Conservation (phyloP, 2,329 filamentous ascomycete genomes). For the Fusarium chlamydosporum region DNA sequence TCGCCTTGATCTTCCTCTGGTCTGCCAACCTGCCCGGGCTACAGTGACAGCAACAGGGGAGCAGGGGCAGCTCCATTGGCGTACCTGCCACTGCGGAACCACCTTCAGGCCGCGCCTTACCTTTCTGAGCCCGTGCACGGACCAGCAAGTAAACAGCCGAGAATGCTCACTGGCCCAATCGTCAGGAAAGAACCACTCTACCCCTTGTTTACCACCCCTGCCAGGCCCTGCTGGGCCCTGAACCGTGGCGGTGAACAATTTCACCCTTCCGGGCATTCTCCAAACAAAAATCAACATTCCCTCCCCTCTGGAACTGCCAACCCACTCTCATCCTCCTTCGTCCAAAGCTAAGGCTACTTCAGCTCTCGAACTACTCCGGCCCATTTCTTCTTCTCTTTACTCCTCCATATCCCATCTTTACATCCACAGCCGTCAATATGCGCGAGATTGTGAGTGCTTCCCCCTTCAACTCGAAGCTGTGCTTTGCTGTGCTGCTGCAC, state of each 20-base stretch:
- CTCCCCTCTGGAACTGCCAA: constrained; percentile 49
- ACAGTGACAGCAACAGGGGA: constrained; percentile 23
- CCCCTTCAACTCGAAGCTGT: constrained; percentile 19
- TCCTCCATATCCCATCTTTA: constrained; percentile 43
- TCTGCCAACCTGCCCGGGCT: not conserved
- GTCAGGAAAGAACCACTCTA: constrained; percentile 47
- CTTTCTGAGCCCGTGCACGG: constrained; percentile 51
- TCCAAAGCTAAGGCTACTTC: constrained; percentile 53
- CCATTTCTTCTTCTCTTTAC: constrained; percentile 45
- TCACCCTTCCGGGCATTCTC: constrained; percentile 44
- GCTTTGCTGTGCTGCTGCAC: constrained; percentile 10
- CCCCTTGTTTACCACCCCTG: constrained; percentile 44
- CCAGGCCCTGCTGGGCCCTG: constrained; percentile 31
- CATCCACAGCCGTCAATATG: constrained; percentile 65
- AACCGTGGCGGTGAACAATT: constrained; percentile 57
- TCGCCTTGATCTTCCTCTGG: constrained; percentile 11
- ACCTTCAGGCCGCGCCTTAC: constrained; percentile 48
- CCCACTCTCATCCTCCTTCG: constrained; percentile 51
- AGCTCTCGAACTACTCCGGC: constrained; percentile 53
- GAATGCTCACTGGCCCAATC: constrained; percentile 46
- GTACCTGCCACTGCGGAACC: constrained; percentile 38
- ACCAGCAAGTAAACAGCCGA: constrained; percentile 55
- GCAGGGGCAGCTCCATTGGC: constrained; percentile 34
- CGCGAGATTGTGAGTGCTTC: constrained; percentile 75
- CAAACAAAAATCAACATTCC: constrained; percentile 58